Evolutionary conservation across 805 yeast genomes (phyloP).

Genomic region (Yamadazyma sp.): DNA sequence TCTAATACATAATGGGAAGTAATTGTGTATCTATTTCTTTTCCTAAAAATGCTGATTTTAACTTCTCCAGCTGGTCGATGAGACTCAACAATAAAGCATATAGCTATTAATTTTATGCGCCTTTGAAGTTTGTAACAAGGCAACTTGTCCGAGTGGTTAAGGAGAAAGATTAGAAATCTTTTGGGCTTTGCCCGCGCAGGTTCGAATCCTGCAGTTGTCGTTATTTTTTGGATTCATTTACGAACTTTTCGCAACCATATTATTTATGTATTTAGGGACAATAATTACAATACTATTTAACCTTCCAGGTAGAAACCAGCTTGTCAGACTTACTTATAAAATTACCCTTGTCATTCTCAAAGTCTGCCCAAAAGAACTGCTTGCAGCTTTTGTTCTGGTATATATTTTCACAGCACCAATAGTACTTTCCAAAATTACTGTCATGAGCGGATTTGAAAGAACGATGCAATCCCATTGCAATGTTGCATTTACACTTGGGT

Average conservation of each 20-base stretch:
- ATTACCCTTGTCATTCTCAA: conserved; percentile 29
- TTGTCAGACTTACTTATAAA: conserved; percentile 31
- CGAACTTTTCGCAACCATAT: too few relatives aligned
- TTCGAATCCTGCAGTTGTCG: conserved; percentile 52
- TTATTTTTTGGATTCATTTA: conserved; percentile 21
- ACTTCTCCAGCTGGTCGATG: too few relatives aligned
- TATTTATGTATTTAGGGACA: too few relatives aligned
- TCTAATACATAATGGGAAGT: too few relatives aligned
- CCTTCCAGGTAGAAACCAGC: conserved; percentile 45
- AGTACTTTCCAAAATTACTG: conserved; percentile 52
- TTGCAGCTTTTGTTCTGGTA: conserved; percentile 48
- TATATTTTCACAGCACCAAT: conserved; percentile 62
- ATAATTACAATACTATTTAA: too few relatives aligned
- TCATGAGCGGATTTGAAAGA: conserved; percentile 42
- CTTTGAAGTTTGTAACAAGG: too few relatives aligned
- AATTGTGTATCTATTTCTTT: too few relatives aligned
- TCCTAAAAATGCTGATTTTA: too few relatives aligned
- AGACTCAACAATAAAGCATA: too few relatives aligned
- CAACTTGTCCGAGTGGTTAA: conserved; percentile 51
- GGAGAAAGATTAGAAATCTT: conserved; percentile 50
- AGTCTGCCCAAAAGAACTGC: conserved; percentile 52
- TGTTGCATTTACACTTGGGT: conserved; percentile 51
- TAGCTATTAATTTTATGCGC: too few relatives aligned
- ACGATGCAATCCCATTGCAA: conserved; percentile 56
- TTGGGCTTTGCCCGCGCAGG: conserved; percentile 54